phyloP scores from a whole-genome alignment of 1,284 basidiomycete species.

The Ceratobasidium papillatum region DNA sequence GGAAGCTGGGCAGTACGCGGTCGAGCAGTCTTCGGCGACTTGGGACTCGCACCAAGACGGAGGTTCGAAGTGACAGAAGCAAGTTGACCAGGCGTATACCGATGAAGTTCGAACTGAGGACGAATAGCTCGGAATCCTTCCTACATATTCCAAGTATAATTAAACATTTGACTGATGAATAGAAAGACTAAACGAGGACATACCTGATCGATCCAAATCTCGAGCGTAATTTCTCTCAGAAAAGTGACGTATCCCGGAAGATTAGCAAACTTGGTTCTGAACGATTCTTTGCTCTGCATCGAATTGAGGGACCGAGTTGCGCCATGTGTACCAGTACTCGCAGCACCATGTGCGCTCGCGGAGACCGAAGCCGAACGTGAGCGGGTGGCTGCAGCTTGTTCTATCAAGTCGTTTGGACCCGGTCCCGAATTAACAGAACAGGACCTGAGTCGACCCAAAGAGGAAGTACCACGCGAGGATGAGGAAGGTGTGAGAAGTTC shows the following conservation, averaged over 20 bases:
- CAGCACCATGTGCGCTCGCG: neutral
- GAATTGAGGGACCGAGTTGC: constrained; percentile 20
- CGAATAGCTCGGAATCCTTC: constrained; percentile 74
- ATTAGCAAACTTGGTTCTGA: constrained; percentile 35
- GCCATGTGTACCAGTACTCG: neutral
- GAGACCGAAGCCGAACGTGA: constrained; percentile 23
- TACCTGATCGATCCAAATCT: constrained; percentile 75
- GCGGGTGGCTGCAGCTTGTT: constrained; percentile 15
- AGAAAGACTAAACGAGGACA: constrained; percentile 20
- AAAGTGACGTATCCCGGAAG: constrained; percentile 52
- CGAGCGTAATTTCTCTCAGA: constrained; percentile 64
- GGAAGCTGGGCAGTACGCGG: constrained; percentile 28
- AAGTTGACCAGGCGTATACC: constrained; percentile 50
- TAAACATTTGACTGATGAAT: neutral
- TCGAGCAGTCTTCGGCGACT: neutral
- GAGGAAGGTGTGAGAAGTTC: neutral
- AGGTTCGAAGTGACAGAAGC: constrained; percentile 5
- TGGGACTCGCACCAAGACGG: constrained; percentile 1
- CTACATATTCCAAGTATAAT: constrained; percentile 40
- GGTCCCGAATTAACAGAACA: constrained; percentile 13
- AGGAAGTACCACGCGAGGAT: neutral
- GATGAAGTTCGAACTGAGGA: constrained; percentile 66
- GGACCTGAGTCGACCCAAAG: constrained; percentile 22
- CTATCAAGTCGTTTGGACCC: constrained; percentile 13
- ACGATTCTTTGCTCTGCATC: constrained; percentile 22